Base-by-base conservation (phyloP, 192 early-diverging fungal genomes). In the Lunasporangiospora selenospora region DNA sequence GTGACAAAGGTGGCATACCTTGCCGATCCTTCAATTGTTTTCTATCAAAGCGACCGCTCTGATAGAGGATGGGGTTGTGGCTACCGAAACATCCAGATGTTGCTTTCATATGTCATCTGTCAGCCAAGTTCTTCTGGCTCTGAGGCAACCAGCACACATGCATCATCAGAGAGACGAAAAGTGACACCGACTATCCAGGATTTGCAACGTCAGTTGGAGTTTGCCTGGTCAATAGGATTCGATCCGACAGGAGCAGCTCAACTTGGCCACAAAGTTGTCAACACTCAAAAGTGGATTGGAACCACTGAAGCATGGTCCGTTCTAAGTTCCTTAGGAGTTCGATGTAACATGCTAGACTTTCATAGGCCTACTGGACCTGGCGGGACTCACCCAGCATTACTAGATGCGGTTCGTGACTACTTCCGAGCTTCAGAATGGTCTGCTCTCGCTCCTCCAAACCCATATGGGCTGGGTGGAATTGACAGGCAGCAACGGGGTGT, bases 51-150 rank as follows among this genome's bases (percentile, higher is more conserved):
- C 53, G 69, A 73, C 31, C 58, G 48, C 16, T 21, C 60, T 3
- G 87, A 89, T 58, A 65, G 78, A 13, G 83, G 84, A 5, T 92
- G 87, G 88, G 88, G 83, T 3, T 92, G 90, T 44, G 90, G 88
- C 3, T 90, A 92, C 53, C 78, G 88, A 13, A 92, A 90, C 62
- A 78, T 80, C 27, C 88, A 89, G 53, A 89, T 87, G 83, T 62
- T 89, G 3, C 54, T 92, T 24, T 81, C 83, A 8, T 83, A 80
- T 29, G 32, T 87, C 11, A 51, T 70, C 10, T 27, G 46, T 13
- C 69, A 80, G 11, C 70, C 51, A 19, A 27, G 6, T 12, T 15
- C 26, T n/a, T 12, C 6, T 11, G 8, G 4, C 45, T 26, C 21
- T 27, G 10, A 12, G 9, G 8, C 7, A 26, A 15, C 0, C 51